Evolutionary conservation across 768 basidiomycete genomes (phyloP), one percentile per base, ranked within the genome.

Genomic region (Fibroporia radiculosa): DNA sequence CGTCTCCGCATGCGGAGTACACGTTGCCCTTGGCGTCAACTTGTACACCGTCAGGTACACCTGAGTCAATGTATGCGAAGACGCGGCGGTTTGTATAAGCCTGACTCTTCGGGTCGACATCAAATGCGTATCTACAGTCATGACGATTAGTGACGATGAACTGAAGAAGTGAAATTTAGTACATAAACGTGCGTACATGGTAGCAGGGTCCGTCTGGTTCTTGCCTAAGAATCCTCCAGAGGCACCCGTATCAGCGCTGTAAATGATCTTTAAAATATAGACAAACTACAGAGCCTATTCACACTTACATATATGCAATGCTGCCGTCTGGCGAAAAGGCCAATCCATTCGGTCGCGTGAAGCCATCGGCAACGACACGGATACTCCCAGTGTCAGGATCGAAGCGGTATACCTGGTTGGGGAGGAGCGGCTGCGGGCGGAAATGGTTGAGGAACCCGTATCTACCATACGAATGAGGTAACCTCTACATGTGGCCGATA

Each of bases 341-440:
- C 41, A 90, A 74, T 1, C 86, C 89, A 55, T 90, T 91, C 34
- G 73, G 74, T 51, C 74, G 74, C 47, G 74, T 71, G 55, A 90
- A 83, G n/a, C 78, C 82, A 50, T 84, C 82, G 2, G 89, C 86
- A 2, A 88, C 82, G 6, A 82, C 80, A 2, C 76, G 74, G 5
- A 90, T 74, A 24, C 73, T 62, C 3, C 82, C 72, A 1, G 80
- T 82, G 2, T 68, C 66, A 7, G 82, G 77, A 56, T 87, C 78
- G 54, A 87, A 78, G 11, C 82, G 73, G 59, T 93, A 92, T 13
- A 89, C 84, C 54, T 89, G 85, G 37, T 73, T 80, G 3, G 83
- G 86, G 40, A 87, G 56, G 35, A 77, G 69, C 6, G 82, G 84
- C 4, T 64, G 51, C 0, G 82, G 77, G 39, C 85, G 77, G 69